Evolutionary conservation across 305 asterid genomes (phyloP).

Genomic region (Fraxinus sp.): DNA sequence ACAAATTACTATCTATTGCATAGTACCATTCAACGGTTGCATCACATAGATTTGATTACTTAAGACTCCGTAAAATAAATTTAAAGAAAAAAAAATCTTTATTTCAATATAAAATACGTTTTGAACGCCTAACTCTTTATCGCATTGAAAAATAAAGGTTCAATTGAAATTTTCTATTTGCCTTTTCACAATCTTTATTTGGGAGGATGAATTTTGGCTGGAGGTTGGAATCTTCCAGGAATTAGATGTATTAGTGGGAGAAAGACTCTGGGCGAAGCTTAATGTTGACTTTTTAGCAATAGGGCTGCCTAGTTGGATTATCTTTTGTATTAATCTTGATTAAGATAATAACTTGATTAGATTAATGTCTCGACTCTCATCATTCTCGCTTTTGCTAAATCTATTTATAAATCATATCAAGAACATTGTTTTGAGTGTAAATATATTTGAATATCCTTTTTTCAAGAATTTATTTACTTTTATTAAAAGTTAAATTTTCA

Average conservation of each 20-base stretch:
- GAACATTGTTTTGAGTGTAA: background rate
- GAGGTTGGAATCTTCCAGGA: background rate
- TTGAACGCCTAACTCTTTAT: background rate
- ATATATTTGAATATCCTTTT: background rate
- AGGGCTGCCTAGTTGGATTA: background rate
- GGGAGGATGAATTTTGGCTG: background rate
- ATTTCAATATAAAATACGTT: background rate
- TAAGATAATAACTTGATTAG: background rate
- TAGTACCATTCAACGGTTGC: background rate
- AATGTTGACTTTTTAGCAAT: constrained; percentile 1
- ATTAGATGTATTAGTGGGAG: background rate
- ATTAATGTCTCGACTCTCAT: background rate
- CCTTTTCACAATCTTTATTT: background rate
- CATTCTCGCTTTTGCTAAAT: background rate
- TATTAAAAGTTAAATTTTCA: too few species aligned
- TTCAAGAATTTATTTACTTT: background rate
- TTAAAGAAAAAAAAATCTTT: too few species aligned
- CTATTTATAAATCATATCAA: background rate
- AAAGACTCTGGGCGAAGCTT: background rate
- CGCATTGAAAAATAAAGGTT: background rate
- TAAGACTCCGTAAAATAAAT: background rate
- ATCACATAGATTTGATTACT: background rate
- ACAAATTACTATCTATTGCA: background rate
- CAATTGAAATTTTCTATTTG: background rate
- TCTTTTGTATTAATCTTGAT: background rate